Conservation (phyloP, 2,329 filamentous ascomycete genomes). For the Didymella sp. region DNA sequence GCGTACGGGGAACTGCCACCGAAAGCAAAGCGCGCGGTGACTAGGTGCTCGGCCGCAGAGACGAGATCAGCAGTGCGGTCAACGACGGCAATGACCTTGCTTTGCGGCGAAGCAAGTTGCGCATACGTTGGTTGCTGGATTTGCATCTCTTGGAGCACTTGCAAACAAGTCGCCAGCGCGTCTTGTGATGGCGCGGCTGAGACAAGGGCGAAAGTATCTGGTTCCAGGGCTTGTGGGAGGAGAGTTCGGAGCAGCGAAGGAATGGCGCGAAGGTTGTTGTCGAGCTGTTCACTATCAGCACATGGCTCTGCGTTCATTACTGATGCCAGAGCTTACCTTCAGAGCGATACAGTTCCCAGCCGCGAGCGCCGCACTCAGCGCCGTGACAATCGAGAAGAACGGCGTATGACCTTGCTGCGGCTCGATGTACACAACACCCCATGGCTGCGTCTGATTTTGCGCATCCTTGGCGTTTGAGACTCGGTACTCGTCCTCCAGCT, state of each 20-base stretch:
- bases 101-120: conserved; percentile 47
- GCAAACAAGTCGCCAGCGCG: conserved; percentile 34
- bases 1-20: conserved; percentile 66
- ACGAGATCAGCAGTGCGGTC: conserved; percentile 65
- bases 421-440: conserved; percentile 58
- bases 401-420: conserved; percentile 55
- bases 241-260: conserved; percentile 49
- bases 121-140: conserved; percentile 24
- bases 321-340: conserved; percentile 48
- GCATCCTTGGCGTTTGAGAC: conserved; percentile 53
- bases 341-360: conserved; percentile 61
- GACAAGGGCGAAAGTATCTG: conserved; percentile 58
- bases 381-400: conserved; percentile 50
- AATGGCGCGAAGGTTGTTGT: conserved; percentile 51
- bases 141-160: conserved; percentile 44
- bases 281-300: conserved; percentile 39
- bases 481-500: conserved; percentile 53
- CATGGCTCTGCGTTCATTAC: not conserved
- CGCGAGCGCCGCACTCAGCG: conserved; percentile 56
- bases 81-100: conserved; percentile 62
- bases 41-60: conserved; percentile 61
- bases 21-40: conserved; percentile 62
- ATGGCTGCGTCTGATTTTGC: conserved; percentile 40
- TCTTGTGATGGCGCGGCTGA: conserved; percentile 40
- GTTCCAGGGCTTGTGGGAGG: conserved; percentile 53